Conservation (phyloP, 768 basidiomycete species). For the Flagelloscypha sp. region DNA sequence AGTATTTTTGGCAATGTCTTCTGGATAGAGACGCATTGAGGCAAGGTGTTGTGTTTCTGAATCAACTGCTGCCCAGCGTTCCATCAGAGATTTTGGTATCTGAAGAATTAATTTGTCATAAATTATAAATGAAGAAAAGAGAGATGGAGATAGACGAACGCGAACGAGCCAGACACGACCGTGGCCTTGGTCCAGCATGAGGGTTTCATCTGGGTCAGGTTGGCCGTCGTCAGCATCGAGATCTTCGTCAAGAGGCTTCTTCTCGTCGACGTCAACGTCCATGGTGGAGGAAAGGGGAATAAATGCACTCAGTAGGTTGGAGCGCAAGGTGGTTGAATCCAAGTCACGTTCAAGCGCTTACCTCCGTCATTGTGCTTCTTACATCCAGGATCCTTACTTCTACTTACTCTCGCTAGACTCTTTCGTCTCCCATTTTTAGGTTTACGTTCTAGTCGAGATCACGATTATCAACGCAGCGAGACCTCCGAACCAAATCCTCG, state of each 20-base stretch:
- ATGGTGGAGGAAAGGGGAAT: slow-evolving; percentile 15
- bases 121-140: slow-evolving; percentile 4
- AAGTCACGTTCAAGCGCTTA: no score
- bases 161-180: slow-evolving; percentile 83
- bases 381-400: no score
- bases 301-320: not conserved
- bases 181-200: slow-evolving; percentile 70
- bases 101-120: slow-evolving; percentile 20
- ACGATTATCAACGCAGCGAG: no score
- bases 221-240: slow-evolving; percentile 43
- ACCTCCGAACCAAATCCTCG: no score
- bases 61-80: slow-evolving; percentile 73
- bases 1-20: slow-evolving; percentile 30
- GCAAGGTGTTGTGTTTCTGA: slow-evolving; percentile 76
- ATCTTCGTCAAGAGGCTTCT: slow-evolving; percentile 63
- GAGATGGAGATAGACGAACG: slow-evolving; percentile 32
- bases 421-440: no score
- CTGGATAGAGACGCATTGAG: slow-evolving; percentile 70
- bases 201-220: slow-evolving; percentile 74
- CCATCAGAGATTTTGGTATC: slow-evolving; percentile 83
- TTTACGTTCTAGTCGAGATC: no score
- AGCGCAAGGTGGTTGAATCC: not conserved
- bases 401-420: no score
- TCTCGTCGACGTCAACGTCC: slow-evolving; percentile 55
- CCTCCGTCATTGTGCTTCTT: no score